Conservation (phyloP, 2,329 filamentous ascomycete species). For the Rhexocercosporidium sp. region DNA sequence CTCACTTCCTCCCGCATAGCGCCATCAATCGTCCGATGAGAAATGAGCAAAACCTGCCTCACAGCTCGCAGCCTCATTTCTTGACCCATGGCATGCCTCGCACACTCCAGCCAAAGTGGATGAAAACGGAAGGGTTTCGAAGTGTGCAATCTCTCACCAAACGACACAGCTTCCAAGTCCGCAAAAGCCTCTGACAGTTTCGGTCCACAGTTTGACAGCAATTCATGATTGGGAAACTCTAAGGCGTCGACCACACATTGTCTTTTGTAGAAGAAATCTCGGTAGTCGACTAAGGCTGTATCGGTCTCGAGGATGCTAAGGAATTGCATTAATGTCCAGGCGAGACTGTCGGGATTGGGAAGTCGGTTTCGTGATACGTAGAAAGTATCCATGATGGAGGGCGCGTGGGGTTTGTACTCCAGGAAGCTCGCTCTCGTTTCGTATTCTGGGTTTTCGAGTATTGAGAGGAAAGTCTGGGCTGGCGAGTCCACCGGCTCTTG, state of each 20-base stretch:
- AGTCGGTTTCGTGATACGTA: slow-evolving; percentile 8
- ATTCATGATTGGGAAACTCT: not conserved
- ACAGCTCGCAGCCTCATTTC: not conserved
- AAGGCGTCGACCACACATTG: not conserved
- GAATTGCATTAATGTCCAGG: slow-evolving; percentile 11
- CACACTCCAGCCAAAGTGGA: slow-evolving; percentile 1
- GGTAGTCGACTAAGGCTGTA: not conserved
- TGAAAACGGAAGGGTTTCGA: slow-evolving; percentile 1
- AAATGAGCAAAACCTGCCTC: not conserved
- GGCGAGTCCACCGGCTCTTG: not conserved
- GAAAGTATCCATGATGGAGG: slow-evolving; percentile 14
- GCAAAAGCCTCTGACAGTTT: not conserved
- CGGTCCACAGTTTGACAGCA: not conserved
- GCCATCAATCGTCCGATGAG: not conserved
- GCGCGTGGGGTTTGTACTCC: not conserved
- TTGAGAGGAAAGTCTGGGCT: not conserved
- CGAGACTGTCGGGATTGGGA: not conserved
- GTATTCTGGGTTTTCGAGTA: not conserved
- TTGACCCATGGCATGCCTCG: not conserved
- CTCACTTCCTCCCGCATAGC: not conserved
- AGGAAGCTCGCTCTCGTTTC: not conserved
- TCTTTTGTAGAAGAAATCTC: slow-evolving; percentile 10
- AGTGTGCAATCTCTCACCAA: not conserved
- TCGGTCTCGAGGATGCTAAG: slow-evolving; percentile 6
- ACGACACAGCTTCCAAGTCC: slow-evolving; percentile 1